These are phyloP conservation scores for Xylaria telfairii DNA, from an alignment of 495 filamentous ascomycete species.

Conservation along the genomic window DNA sequence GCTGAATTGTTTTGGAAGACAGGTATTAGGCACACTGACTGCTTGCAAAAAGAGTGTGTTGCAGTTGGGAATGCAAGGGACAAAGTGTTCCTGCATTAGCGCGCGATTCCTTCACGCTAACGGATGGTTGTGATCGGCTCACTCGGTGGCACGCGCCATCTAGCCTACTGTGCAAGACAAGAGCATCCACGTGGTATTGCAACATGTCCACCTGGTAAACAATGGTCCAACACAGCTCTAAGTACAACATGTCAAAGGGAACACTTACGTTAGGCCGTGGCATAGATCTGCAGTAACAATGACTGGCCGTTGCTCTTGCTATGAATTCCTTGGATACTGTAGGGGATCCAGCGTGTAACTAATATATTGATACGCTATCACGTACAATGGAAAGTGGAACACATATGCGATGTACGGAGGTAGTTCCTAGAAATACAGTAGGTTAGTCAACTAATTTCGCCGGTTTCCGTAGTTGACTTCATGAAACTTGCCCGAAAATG, in stretches of 20 bases:
- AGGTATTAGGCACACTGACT: not conserved
- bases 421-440: not conserved
- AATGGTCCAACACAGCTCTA: not conserved
- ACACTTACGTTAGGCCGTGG: not conserved
- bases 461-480: not conserved
- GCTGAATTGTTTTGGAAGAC: not conserved
- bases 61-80: constrained; percentile 7
- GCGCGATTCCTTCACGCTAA: constrained; percentile 3
- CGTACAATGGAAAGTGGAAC: not conserved
- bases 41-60: not conserved
- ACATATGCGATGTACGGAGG: too few relatives aligned
- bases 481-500: not conserved
- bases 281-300: too few relatives aligned
- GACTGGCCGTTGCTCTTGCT: not conserved
- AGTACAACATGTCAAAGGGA: not conserved
- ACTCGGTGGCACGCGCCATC: not conserved
- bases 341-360: not conserved
- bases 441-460: too few relatives aligned
- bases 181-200: not conserved
- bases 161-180: not conserved
- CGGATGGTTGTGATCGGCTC: not conserved
- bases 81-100: constrained; percentile 28
- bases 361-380: not conserved
- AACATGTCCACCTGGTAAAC: not conserved
- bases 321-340: not conserved